Percentiles rank a stretch among this genome's conserved stretches.
phyloP scores from a whole-genome alignment of 129 eudicot species.

The Calendula officinalis region DNA sequence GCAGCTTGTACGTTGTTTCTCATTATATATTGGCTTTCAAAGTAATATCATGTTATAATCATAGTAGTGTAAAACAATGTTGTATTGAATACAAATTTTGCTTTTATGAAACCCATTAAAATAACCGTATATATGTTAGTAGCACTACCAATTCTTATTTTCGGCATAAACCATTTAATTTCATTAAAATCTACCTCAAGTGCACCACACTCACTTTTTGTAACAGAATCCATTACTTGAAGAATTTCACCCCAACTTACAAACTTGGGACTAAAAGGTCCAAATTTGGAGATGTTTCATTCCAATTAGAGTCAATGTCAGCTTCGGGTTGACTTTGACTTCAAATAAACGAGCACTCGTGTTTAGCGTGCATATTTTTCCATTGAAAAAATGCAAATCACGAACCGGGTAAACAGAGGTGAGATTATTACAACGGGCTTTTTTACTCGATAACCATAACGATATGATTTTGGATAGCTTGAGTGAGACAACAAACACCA shows the following conservation, averaged over 20 bases:
- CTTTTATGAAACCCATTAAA: no score
- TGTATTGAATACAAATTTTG: conserved; percentile 24
- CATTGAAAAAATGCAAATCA: conserved; percentile 9
- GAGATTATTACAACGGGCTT: conserved; percentile 3
- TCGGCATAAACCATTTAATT: conserved; percentile 7
- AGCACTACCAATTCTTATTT: background rate
- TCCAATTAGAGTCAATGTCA: background rate
- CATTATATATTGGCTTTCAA: conserved; percentile 89
- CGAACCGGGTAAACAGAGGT: background rate
- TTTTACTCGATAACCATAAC: conserved; percentile 6
- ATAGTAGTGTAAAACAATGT: background rate
- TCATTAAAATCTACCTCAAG: conserved; percentile 14
- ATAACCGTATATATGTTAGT: no score
- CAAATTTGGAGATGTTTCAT: background rate
- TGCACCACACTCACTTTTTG: background rate
- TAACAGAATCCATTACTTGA: background rate
- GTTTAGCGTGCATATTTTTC: conserved; percentile 12
- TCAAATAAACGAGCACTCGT: background rate
- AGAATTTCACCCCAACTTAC: conserved; percentile 13
- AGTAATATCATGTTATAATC: conserved; percentile 34
- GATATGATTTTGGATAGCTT: background rate
- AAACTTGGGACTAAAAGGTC: background rate
- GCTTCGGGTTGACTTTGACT: conserved; percentile 13
- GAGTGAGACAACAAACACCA: conserved; percentile 1
- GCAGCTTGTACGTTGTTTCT: conserved; percentile 95